phyloP scores from a whole-genome alignment of 306 rosid species.

The Lathyrus oleraceus region DNA sequence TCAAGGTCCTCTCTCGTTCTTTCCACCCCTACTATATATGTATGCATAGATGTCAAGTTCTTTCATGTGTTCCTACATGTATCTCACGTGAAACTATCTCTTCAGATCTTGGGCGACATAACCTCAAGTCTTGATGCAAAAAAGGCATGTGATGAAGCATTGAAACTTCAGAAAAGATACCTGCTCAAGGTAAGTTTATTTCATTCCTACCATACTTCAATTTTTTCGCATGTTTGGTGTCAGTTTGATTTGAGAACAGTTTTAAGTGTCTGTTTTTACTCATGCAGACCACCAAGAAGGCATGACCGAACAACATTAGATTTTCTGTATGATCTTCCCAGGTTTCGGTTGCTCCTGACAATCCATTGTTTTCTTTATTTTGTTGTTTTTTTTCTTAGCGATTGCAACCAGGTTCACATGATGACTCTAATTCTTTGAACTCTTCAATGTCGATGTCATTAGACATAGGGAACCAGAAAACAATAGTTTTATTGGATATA shows the following conservation, averaged over 20 bases:
- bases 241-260: background rate
- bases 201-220: background rate
- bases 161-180: conserved; percentile 90
- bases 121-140: conserved; percentile 83
- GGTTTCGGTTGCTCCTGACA: conserved; percentile 33
- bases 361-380: conserved; percentile 16
- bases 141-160: conserved; percentile 74
- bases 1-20: conserved; percentile 50
- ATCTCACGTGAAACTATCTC: conserved; percentile 38
- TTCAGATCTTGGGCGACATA: conserved; percentile 74
- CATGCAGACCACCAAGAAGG: conserved; percentile 57
- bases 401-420: conserved; percentile 10
- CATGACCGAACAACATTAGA: conserved; percentile 27
- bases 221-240: background rate
- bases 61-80: conserved; percentile 28
- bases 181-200: conserved; percentile 59
- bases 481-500: conserved; percentile 1
- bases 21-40: conserved; percentile 10
- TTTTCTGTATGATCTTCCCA: conserved; percentile 36
- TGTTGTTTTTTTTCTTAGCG: background rate
- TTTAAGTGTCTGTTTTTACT: conserved; percentile 21
- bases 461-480: conserved; percentile 30
- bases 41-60: background rate
- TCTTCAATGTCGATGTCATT: conserved; percentile 25
- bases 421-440: background rate